Conservation (phyloP, 202 grass and related monocot species). For the Musa balbisiana region DNA sequence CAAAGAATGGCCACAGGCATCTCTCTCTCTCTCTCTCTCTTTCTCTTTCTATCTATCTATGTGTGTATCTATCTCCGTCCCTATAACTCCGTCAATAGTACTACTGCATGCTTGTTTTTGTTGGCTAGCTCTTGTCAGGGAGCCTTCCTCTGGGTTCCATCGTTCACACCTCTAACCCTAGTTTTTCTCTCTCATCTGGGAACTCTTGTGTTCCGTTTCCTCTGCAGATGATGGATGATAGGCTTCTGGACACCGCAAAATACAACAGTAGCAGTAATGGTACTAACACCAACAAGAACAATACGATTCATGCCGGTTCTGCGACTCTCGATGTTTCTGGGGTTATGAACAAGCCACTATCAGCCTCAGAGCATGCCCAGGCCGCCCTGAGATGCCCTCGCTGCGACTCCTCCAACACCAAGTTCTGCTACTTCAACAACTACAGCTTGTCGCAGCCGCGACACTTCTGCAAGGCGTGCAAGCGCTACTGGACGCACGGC, state of each 20-base stretch:
- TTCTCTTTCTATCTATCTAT: not conserved
- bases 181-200: not conserved
- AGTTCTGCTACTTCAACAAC: conserved; percentile 57
- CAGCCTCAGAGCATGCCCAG: not conserved
- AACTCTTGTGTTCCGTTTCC: not conserved
- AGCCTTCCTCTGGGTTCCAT: conserved; percentile 47
- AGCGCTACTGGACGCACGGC: conserved; percentile 50
- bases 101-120: conserved; percentile 38
- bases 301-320: not conserved
- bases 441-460: conserved; percentile 47
- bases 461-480: conserved; percentile 55
- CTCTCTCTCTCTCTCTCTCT: not conserved
- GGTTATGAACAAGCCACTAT: conserved; percentile 2
- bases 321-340: not conserved
- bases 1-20: not conserved
- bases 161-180: conserved; percentile 12
- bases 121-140: conserved; percentile 42
- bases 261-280: conserved; percentile 15
- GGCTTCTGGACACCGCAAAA: conserved; percentile 17
- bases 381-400: conserved; percentile 30
- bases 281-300: not conserved
- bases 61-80: not conserved
- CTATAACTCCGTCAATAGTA: conserved; percentile 22
- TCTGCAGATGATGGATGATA: conserved; percentile 31
- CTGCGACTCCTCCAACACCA: conserved; percentile 42